Percentiles rank a stretch among this genome's conserved stretches.
These are phyloP conservation scores for Keqinozyma sinolaborantium DNA, from an alignment of 1,139 yeast species.

Conservation along the genomic window DNA sequence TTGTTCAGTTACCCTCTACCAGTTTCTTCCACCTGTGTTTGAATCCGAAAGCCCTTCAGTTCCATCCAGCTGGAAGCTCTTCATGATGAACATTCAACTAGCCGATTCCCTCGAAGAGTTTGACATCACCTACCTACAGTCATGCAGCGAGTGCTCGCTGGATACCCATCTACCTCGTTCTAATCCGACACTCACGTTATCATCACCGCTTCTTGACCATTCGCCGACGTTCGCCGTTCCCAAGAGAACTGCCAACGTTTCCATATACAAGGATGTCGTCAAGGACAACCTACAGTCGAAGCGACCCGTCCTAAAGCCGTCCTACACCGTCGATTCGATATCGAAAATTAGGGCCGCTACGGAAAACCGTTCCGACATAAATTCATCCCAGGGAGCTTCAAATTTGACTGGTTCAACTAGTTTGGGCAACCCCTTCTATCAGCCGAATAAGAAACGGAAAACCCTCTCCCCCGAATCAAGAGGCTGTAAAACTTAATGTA, in stretches of 20 bases:
- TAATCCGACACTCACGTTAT: constrained; percentile 10
- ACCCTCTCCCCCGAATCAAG: neutral
- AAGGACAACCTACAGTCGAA: constrained; percentile 3
- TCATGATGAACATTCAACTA: constrained; percentile 13
- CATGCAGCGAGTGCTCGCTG: constrained; percentile 15
- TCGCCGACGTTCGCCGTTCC: neutral
- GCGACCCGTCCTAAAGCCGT: constrained; percentile 13
- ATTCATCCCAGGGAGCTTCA: neutral
- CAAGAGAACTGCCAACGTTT: neutral
- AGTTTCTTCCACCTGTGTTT: too few relatives aligned
- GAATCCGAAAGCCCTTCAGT: too few relatives aligned
- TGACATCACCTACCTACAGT: constrained; percentile 15
- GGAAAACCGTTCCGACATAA: constrained; percentile 1
- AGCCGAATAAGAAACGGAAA: neutral
- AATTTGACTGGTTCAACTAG: neutral
- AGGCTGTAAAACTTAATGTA: neutral
- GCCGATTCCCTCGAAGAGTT: constrained; percentile 16
- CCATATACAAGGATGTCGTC: constrained; percentile 1
- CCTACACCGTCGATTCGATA: constrained; percentile 3
- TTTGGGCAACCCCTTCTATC: constrained; percentile 9
- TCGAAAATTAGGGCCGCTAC: constrained; percentile 2
- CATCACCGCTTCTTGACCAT: constrained; percentile 13
- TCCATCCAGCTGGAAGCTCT: neutral
- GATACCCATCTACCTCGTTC: constrained; percentile 4
- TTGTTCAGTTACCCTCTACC: too few relatives aligned